These are phyloP conservation scores for Scheffersomyces segobiensis DNA, from an alignment of 1,139 yeast genomes.

Conservation along the genomic window DNA sequence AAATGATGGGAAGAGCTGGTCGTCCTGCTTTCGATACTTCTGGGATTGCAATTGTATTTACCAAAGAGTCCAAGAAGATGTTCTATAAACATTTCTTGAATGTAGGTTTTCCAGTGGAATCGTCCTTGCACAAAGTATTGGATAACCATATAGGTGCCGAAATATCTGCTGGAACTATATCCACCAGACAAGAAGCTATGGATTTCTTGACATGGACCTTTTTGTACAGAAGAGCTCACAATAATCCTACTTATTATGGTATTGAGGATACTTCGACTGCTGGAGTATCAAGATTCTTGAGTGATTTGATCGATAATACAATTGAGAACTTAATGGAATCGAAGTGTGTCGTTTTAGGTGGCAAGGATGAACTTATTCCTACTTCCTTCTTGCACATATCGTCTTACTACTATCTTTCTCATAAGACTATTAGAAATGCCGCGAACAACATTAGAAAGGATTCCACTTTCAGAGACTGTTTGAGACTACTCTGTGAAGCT, in stretches of 20 bases:
- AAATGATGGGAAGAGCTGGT: conserved; percentile 95
- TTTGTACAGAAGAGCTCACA: conserved; percentile 87
- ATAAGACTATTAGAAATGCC: conserved; percentile 76
- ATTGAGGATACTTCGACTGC: conserved; percentile 68
- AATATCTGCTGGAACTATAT: conserved; percentile 83
- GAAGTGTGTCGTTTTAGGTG: conserved; percentile 62
- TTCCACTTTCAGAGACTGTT: conserved; percentile 66
- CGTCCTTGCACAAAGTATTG: conserved; percentile 86
- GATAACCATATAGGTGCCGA: conserved; percentile 98
- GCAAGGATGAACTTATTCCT: conserved; percentile 53
- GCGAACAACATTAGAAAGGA: conserved; percentile 50
- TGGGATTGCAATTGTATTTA: conserved; percentile 92
- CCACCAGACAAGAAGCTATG: conserved; percentile 81
- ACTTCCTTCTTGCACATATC: conserved; percentile 86
- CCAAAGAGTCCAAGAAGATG: conserved; percentile 87
- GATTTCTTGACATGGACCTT: conserved; percentile 96
- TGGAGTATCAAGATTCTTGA: conserved; percentile 71
- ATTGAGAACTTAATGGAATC: conserved; percentile 70
- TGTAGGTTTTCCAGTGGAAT: conserved; percentile 96
- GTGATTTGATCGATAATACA: conserved; percentile 69
- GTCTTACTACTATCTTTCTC: conserved; percentile 91
- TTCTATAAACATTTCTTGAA: conserved; percentile 93
- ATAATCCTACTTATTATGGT: conserved; percentile 93
- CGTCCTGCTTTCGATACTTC: conserved; percentile 96
- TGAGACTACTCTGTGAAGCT: conserved; percentile 74